Evolutionary conservation across 2,329 filamentous ascomycete genomes (phyloP).

Genomic region (Alternaria triticina): DNA sequence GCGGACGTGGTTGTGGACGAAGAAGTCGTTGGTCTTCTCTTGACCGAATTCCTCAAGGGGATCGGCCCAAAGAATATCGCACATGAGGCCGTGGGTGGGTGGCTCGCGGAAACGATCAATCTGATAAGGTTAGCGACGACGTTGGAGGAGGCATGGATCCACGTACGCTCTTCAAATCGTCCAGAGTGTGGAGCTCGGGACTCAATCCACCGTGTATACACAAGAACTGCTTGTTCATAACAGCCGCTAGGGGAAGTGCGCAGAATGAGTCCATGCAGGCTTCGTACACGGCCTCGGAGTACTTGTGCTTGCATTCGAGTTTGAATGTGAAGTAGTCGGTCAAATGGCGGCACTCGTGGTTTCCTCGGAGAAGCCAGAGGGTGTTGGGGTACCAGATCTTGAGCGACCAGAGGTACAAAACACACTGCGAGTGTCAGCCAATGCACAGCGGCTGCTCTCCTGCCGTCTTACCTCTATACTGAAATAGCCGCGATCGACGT

Average conservation of each 20-base stretch:
- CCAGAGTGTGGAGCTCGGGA: conserved; percentile 92
- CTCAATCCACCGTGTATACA: conserved; percentile 97
- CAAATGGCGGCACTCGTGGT: conserved; percentile 98
- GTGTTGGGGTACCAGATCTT: conserved; percentile 99
- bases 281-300: conserved; percentile 94
- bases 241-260: conserved; percentile 85
- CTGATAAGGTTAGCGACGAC: conserved; percentile 54
- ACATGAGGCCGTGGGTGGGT: conserved; percentile 97
- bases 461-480: conserved; percentile 77
- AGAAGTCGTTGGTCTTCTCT: conserved; percentile 97
- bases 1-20: conserved; percentile 96
- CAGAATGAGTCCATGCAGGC: conserved; percentile 99
- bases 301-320: conserved; percentile 99
- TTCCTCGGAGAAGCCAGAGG: conserved; percentile 94
- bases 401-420: conserved; percentile 94
- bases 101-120: conserved; percentile 98
- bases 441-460: background rate
- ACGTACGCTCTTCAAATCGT: conserved; percentile 86
- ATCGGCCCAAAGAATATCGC: conserved; percentile 98
- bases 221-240: conserved; percentile 99
- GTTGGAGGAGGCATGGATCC: background rate
- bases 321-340: conserved; percentile 99
- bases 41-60: conserved; percentile 98
- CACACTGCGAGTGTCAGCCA: conserved; percentile 66
- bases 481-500: conserved; percentile 98